Percentiles rank a stretch among this genome's conserved stretches.
phyloP scores from a whole-genome alignment of 2,329 filamentous ascomycete genomes.

The Diaporthe vaccinii region DNA sequence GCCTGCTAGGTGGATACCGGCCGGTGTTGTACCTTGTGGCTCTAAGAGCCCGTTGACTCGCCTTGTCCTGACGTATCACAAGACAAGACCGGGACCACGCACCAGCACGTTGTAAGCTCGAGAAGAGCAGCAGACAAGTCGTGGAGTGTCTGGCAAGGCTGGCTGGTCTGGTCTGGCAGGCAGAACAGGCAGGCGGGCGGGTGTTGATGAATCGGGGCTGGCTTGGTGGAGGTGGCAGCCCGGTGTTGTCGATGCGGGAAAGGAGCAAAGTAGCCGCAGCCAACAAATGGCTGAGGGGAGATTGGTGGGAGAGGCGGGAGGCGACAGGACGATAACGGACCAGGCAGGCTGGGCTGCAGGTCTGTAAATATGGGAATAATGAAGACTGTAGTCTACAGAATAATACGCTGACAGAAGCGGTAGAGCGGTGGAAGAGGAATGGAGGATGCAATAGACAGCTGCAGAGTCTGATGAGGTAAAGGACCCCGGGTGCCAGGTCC shows the following conservation, averaged over 20 bases:
- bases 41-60: conserved; percentile 27
- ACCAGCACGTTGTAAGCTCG: conserved; percentile 11
- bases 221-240: conserved; percentile 2
- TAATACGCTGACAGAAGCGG: conserved; percentile 27
- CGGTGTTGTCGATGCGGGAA: conserved; percentile 27
- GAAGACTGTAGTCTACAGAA: conserved; percentile 5
- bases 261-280: conserved; percentile 31
- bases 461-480: conserved; percentile 35
- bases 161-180: not conserved
- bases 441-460: conserved; percentile 26
- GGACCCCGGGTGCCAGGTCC: conserved; percentile 2
- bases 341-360: conserved; percentile 33
- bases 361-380: conserved; percentile 10
- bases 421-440: conserved; percentile 11
- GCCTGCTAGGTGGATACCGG: conserved; percentile 33
- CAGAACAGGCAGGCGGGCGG: not conserved
- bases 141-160: not conserved
- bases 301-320: conserved; percentile 25
- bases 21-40: conserved; percentile 21
- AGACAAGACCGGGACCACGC: not conserved
- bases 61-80: conserved; percentile 9
- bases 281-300: conserved; percentile 9
- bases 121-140: not conserved
- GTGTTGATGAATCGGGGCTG: conserved; percentile 1
- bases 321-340: not conserved